These are phyloP conservation scores for Cymbopogon flexuosus DNA, from an alignment of 202 grass and related monocot species.

Conservation along the genomic window DNA sequence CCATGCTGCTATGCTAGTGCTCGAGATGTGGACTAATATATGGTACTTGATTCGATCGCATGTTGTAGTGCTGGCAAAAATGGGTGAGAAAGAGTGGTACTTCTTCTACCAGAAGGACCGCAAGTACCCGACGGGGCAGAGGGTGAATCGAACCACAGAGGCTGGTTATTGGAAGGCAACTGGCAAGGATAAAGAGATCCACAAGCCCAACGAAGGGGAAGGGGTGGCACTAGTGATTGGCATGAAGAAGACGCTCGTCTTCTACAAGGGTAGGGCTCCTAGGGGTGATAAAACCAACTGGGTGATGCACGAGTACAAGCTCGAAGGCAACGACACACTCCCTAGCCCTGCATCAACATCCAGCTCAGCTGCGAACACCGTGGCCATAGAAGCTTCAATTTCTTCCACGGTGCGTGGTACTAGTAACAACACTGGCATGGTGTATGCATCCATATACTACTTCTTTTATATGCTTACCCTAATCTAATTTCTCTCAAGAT, in stretches of 20 bases:
- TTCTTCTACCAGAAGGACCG: constrained; percentile 57
- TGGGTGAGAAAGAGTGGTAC: constrained; percentile 74
- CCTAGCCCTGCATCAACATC: too few relatives aligned
- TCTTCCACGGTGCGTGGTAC: constrained; percentile 24
- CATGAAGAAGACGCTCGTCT: constrained; percentile 89
- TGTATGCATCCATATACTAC: neutral
- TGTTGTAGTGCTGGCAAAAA: constrained; percentile 52
- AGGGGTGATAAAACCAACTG: constrained; percentile 68
- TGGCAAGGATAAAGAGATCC: constrained; percentile 60
- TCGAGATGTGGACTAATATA: neutral
- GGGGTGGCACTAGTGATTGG: constrained; percentile 35
- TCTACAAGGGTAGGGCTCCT: constrained; percentile 79
- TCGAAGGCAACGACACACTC: neutral
- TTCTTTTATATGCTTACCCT: neutral
- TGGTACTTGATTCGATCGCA: constrained; percentile 1
- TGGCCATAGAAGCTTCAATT: neutral
- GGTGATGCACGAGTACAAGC: constrained; percentile 79
- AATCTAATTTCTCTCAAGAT: neutral
- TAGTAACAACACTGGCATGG: neutral
- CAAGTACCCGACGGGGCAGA: constrained; percentile 63
- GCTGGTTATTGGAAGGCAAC: constrained; percentile 77
- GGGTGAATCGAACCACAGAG: constrained; percentile 58
- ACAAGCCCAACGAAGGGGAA: neutral
- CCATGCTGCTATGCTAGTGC: neutral
- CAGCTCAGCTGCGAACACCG: neutral